phyloP scores from a whole-genome alignment of 1,284 basidiomycete species.

The Coriolopsis trogii region DNA sequence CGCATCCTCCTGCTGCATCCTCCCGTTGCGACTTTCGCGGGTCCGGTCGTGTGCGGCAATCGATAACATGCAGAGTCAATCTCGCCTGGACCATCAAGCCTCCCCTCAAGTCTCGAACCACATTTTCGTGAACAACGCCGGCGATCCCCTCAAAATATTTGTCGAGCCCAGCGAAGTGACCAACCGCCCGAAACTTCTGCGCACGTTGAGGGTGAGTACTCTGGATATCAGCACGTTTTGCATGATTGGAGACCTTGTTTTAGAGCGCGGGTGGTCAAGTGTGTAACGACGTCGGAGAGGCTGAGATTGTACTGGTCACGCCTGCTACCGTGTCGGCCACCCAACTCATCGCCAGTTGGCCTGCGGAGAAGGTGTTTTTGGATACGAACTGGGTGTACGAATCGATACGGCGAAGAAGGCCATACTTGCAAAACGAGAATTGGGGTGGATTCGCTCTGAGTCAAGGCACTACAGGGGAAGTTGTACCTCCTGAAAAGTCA shows the following conservation, averaged over 20 bases:
- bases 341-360: slow-evolving; percentile 59
- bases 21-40: not conserved
- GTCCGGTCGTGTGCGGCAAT: not conserved
- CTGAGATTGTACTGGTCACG: slow-evolving; percentile 61
- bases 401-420: slow-evolving; percentile 36
- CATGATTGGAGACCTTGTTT: too few species aligned
- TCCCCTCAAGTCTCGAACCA: slow-evolving; percentile 7
- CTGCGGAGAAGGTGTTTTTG: slow-evolving; percentile 51
- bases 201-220: slow-evolving; percentile 52
- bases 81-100: not conserved
- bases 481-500: too few species aligned
- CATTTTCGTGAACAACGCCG: slow-evolving; percentile 19
- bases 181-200: slow-evolving; percentile 53
- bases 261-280: slow-evolving; percentile 58
- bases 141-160: slow-evolving; percentile 41
- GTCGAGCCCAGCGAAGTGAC: slow-evolving; percentile 54
- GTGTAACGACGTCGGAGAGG: slow-evolving; percentile 46
- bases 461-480: too few species aligned
- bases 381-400: slow-evolving; percentile 31
- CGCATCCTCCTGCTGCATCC: not conserved
- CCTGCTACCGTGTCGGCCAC: slow-evolving; percentile 51
- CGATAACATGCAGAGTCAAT: not conserved
- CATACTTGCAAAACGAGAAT: slow-evolving; percentile 48
- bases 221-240: too few species aligned
- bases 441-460: slow-evolving; percentile 57